Base-by-base conservation (phyloP, 2,329 filamentous ascomycete species). In the Apiospora saccharicola region DNA sequence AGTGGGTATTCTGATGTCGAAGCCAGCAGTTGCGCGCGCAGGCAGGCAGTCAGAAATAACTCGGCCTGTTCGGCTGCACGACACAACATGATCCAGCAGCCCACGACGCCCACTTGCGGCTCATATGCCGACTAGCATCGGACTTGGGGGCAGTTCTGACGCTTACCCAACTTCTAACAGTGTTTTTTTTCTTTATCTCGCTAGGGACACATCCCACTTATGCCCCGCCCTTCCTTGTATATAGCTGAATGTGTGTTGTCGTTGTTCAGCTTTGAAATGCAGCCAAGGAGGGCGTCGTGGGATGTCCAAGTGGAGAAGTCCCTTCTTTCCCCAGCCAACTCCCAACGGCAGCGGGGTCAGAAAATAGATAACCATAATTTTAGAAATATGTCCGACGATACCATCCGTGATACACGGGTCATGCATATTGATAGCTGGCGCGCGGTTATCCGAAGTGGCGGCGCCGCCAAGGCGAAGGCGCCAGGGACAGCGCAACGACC, bases 271-370 rank as follows among this genome's bases (percentile, higher is more conserved):
- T 34, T 64, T 22, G 19, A 41, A 41, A 64, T 22, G 57, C 57
- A 24, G 57, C 34, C 57, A 64, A 41, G 57, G 41, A 34, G 57
- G 22, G 22, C 34, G n/a, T 22, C 19, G 34, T 34, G 34, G 57
- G 34, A 64, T 64, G n/a, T 64, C 34, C 7, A 41, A 64, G 57
- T 64, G 57, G 34, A 64, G 57, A 64, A 64, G 57, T 64, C 57
- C 57, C 57, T 22, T 41, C 41, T 2, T n/a, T 41, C 41, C 30
- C 57, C 57, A 19, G 57, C 19, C 57, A 19, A 14, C n/a, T 64
- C 34, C 34, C 22, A 64, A 64, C 57, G 57, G 57, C 30, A 30
- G 30, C 30, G 26, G 51, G 51, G 51, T 30, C 26, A 30, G 26
- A 30, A 30, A 30, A 57, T 57, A 57, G 24, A 57, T 34, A 30